Conservation (phyloP, 1,284 basidiomycete genomes). For the Pholiota adiposa region DNA sequence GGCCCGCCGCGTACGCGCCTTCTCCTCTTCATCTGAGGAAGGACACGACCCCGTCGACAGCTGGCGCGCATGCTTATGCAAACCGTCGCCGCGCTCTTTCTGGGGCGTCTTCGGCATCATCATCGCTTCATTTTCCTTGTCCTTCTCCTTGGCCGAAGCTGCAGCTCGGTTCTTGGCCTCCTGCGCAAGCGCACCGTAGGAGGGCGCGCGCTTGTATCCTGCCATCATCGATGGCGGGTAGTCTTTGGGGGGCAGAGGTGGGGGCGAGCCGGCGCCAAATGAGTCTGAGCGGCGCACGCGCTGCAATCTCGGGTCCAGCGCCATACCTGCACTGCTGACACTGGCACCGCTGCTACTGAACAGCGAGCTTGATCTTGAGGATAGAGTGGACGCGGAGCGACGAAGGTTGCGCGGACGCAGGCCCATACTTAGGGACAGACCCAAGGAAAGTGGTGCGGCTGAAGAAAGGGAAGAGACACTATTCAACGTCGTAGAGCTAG, state of each 20-base stretch:
- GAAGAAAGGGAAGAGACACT: slow-evolving; percentile 42
- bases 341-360: slow-evolving; percentile 37
- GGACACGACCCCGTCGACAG: slow-evolving; percentile 41
- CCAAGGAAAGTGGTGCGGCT: slow-evolving; percentile 31
- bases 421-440: slow-evolving; percentile 38
- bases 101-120: background rate
- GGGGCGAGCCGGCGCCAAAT: slow-evolving; percentile 31
- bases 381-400: slow-evolving; percentile 46
- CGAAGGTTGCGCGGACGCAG: slow-evolving; percentile 38
- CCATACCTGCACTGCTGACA: slow-evolving; percentile 30
- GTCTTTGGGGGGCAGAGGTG: slow-evolving; percentile 37
- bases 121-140: background rate
- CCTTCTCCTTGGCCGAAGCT: background rate
- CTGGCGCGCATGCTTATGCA: slow-evolving; percentile 27
- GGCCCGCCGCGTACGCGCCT: slow-evolving; percentile 54
- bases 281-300: slow-evolving; percentile 47
- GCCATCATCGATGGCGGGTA: slow-evolving; percentile 18
- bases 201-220: slow-evolving; percentile 49
- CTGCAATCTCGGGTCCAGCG: slow-evolving; percentile 44
- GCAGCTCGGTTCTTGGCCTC: slow-evolving; percentile 30
- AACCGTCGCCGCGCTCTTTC: background rate
- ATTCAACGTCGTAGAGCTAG: slow-evolving; percentile 69
- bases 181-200: slow-evolving; percentile 49
- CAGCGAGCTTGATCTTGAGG: slow-evolving; percentile 44
- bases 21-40: slow-evolving; percentile 81